Percentiles rank a stretch among this genome's conserved stretches.
These are phyloP conservation scores for Xanthoceras sorbifolium DNA, from an alignment of 345 rosid genomes.

Conservation along the genomic window DNA sequence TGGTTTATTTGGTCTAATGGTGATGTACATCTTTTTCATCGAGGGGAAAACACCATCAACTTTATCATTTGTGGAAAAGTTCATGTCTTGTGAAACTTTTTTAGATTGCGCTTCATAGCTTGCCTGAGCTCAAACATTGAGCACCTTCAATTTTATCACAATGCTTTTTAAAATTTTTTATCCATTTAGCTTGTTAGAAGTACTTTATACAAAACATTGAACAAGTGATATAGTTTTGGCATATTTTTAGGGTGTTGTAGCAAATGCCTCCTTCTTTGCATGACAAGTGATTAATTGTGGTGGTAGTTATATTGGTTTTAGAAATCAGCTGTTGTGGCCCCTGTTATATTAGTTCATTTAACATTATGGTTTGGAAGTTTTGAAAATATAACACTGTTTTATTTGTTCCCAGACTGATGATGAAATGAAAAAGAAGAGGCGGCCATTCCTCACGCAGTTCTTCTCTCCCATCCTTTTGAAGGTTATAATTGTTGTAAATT, in stretches of 20 bases:
- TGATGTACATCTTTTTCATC: background rate
- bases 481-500: slow-evolving; percentile 37
- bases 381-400: background rate
- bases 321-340: background rate
- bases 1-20: background rate
- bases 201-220: background rate
- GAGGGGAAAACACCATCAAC: too few species aligned
- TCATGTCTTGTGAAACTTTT: background rate
- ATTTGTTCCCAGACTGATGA: slow-evolving; percentile 57
- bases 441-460: slow-evolving; percentile 67
- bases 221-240: too few species aligned
- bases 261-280: background rate
- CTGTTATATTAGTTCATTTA: background rate
- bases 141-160: too few species aligned
- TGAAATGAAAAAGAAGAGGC: slow-evolving; percentile 64
- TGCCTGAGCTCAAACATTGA: background rate
- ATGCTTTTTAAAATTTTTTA: background rate
- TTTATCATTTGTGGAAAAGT: background rate
- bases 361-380: background rate
- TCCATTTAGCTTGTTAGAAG: background rate
- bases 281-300: background rate
- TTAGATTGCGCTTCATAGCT: background rate
- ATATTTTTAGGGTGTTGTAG: background rate
- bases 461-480: slow-evolving; percentile 90
- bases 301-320: background rate